Evolutionary conservation across 148 eudicot species (phyloP), one percentile per base, ranked within the genome.

Genomic region (Euryodendron excelsum): DNA sequence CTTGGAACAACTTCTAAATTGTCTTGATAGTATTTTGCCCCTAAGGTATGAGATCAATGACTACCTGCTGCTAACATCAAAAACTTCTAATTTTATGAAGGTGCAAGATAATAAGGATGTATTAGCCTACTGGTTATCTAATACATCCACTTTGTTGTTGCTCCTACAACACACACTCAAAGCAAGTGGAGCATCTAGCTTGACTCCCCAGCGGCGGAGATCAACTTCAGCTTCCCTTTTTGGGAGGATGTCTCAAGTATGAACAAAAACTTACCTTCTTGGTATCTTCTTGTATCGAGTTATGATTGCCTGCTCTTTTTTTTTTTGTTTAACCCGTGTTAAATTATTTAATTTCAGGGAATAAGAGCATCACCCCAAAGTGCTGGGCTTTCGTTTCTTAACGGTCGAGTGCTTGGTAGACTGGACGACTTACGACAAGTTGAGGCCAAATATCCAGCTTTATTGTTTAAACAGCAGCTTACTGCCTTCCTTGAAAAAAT

Each of bases 401-500:
- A 90, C 82, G 91, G 96, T 52, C 88, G 96, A 45, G 73, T 82
- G 76, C 86, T 86, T 67, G 87, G 88, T 78, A 91, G 86, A 86
- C 67, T 84, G 78, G 97, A 96, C 56, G 94, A 91, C 80, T 82
- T 91, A 77, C 91, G 92, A 31, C 99, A 89, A 84, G 98, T 96
- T 78, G 99, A 93, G 73, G 99, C 99, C 82, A 96, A 96, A 77
- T 96, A 96, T 88, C 99, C 98, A 62, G 98, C 99, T 72, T 86
- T 93, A 82, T 82, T 96, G 75, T 96, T 96, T 79, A 96, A 96
- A 80, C 98, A 96, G 85, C 99, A 93, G 77, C 93, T 96, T 55
- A 93, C 96, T 82, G 99, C 99, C 53, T 96, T 90, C 87, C 95
- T 96, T 61, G 99, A 96, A 87, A 96, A 96, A 84, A 89, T 96